These are phyloP conservation scores for Monosporascus sp. DNA, from an alignment of 2,329 filamentous ascomycete species.

Conservation along the genomic window DNA sequence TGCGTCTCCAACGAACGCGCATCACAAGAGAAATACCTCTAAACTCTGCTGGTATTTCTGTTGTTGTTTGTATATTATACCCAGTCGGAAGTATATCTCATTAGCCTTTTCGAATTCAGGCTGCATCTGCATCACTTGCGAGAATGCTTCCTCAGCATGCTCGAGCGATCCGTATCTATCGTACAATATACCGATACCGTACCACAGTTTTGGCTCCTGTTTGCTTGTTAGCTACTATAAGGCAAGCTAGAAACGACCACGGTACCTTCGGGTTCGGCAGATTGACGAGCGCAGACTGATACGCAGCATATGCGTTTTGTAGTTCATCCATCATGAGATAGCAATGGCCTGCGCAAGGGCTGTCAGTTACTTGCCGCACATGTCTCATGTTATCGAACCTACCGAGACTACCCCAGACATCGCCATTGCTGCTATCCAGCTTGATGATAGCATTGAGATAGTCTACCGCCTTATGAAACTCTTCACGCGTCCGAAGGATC, in stretches of 20 bases:
- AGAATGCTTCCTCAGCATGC: slow-evolving; percentile 96
- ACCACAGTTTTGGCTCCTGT: slow-evolving; percentile 95
- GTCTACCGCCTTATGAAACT: slow-evolving; percentile 90
- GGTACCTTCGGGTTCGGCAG: slow-evolving; percentile 83
- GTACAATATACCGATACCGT: slow-evolving; percentile 95
- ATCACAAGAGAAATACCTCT: slow-evolving; percentile 55
- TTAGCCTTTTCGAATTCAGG: slow-evolving; percentile 98
- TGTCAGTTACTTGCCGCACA: slow-evolving; percentile 13
- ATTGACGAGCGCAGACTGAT: slow-evolving; percentile 92
- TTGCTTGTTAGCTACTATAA: slow-evolving; percentile 10
- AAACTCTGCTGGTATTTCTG: slow-evolving; percentile 88
- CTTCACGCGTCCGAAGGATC: slow-evolving; percentile 85
- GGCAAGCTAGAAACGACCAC: slow-evolving; percentile 20
- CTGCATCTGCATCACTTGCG: slow-evolving; percentile 97
- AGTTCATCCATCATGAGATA: slow-evolving; percentile 98
- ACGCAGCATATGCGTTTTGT: slow-evolving; percentile 93
- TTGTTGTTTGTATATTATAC: slow-evolving; percentile 99
- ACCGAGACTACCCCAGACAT: slow-evolving; percentile 96
- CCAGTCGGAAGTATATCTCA: slow-evolving; percentile 95
- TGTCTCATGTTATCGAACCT: slow-evolving; percentile 25
- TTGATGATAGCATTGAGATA: slow-evolving; percentile 89
- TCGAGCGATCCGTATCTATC: slow-evolving; percentile 94
- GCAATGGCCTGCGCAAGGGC: slow-evolving; percentile 67
- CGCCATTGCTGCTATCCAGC: slow-evolving; percentile 81
- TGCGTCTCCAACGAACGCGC: slow-evolving; percentile 2